Evolutionary conservation across 345 rosid species (phyloP).

Genomic region (Eucalyptus erythrocorys): DNA sequence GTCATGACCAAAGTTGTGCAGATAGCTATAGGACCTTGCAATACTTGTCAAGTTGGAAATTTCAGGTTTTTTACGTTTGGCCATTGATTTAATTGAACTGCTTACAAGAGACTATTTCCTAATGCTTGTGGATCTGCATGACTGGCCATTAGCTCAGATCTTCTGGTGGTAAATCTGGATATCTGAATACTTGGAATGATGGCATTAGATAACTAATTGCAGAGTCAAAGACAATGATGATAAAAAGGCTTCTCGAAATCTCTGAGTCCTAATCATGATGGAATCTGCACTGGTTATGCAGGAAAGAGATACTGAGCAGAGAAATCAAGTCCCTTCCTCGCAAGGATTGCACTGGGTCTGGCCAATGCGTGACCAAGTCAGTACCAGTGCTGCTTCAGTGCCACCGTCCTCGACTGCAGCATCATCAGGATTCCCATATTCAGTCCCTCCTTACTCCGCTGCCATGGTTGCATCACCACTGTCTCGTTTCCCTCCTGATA

Average conservation of each 20-base stretch:
- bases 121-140: not conserved
- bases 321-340: constrained; percentile 25
- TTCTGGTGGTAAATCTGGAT: not conserved
- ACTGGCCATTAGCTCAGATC: not conserved
- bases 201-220: not conserved
- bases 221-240: not conserved
- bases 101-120: not conserved
- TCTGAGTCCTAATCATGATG: not conserved
- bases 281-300: constrained; percentile 10
- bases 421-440: constrained; percentile 99
- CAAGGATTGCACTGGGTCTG: constrained; percentile 51
- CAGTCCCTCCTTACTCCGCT: constrained; percentile 45
- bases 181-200: not conserved
- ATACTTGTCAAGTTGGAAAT: not conserved
- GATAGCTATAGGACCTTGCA: not conserved
- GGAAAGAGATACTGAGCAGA: constrained; percentile 41
- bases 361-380: constrained; percentile 56
- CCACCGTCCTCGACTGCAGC: constrained; percentile 81
- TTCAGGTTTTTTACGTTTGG: not conserved
- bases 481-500: not conserved
- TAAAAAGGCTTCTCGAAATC: not conserved
- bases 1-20: not conserved
- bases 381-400: constrained; percentile 25
- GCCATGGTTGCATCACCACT: constrained; percentile 41
- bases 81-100: not conserved